phyloP scores from a whole-genome alignment of 441 rosid species.

The Gossypium schwendimanii region DNA sequence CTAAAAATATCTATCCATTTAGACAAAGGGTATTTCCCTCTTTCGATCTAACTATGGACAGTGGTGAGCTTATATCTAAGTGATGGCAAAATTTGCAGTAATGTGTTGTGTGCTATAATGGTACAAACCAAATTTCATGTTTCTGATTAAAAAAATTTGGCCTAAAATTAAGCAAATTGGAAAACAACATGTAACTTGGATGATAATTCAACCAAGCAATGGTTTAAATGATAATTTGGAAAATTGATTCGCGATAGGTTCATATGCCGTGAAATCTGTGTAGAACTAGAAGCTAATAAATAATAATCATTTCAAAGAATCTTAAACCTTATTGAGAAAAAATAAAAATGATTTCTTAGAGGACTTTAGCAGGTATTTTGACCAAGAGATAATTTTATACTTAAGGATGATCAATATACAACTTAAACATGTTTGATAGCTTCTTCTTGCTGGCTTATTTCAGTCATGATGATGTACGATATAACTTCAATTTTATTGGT shows the following conservation, averaged over 20 bases:
- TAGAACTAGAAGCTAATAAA: background rate
- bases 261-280: background rate
- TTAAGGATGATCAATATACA: background rate
- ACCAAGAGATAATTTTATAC: background rate
- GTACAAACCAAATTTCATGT: background rate
- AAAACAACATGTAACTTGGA: no score
- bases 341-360: no score
- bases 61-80: background rate
- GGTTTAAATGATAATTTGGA: background rate
- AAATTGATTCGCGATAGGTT: background rate
- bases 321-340: no score
- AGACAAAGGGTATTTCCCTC: background rate
- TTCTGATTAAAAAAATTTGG: background rate
- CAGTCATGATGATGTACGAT: background rate
- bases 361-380: background rate
- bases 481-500: background rate
- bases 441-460: background rate
- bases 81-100: background rate
- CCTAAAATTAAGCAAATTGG: background rate
- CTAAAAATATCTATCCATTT: background rate
- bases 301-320: background rate
- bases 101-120: background rate
- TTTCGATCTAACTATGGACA: background rate
- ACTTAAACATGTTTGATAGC: background rate
- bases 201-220: background rate